phyloP scores from a whole-genome alignment of 495 filamentous ascomycete species.

The Cryomyces minteri region DNA sequence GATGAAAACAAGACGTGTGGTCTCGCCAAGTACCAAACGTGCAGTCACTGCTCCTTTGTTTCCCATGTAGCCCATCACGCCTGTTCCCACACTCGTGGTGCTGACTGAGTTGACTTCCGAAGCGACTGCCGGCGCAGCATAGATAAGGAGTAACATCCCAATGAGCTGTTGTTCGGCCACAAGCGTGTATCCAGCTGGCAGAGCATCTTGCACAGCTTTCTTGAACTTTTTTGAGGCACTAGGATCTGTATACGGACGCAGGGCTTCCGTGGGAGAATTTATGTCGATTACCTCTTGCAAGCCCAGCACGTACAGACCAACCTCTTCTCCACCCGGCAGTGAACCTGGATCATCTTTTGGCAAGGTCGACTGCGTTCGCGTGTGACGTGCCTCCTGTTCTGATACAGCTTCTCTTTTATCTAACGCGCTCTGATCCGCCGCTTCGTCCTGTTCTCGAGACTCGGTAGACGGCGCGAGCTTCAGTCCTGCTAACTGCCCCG shows the following conservation, averaged over 20 bases:
- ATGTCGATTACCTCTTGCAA: conserved; percentile 88
- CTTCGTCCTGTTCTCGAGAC: conserved; percentile 3
- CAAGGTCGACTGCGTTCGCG: conserved; percentile 20
- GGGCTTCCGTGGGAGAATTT: conserved; percentile 41
- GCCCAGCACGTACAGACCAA: conserved; percentile 79
- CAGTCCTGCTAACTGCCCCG: conserved; percentile 35
- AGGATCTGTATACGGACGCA: conserved; percentile 57
- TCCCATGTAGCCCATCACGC: conserved; percentile 78
- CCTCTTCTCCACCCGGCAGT: conserved; percentile 34
- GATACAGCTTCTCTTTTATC: conserved; percentile 19
- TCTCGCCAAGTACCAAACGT: conserved; percentile 74
- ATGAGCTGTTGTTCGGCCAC: conserved; percentile 71
- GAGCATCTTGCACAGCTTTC: conserved; percentile 42
- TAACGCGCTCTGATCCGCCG: not conserved
- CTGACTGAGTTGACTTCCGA: conserved; percentile 58
- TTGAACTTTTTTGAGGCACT: conserved; percentile 60
- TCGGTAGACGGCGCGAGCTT: conserved; percentile 16
- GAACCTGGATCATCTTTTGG: conserved; percentile 19
- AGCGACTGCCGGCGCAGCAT: conserved; percentile 56
- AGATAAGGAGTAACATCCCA: conserved; percentile 71
- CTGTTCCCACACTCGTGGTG: conserved; percentile 64
- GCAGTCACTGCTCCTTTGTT: conserved; percentile 86
- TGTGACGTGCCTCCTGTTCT: conserved; percentile 24
- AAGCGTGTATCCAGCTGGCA: conserved; percentile 60
- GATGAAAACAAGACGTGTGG: conserved; percentile 71